Evolutionary conservation across 202 grass and related monocot species (phyloP).

Genomic region (Panicum virgatum): DNA sequence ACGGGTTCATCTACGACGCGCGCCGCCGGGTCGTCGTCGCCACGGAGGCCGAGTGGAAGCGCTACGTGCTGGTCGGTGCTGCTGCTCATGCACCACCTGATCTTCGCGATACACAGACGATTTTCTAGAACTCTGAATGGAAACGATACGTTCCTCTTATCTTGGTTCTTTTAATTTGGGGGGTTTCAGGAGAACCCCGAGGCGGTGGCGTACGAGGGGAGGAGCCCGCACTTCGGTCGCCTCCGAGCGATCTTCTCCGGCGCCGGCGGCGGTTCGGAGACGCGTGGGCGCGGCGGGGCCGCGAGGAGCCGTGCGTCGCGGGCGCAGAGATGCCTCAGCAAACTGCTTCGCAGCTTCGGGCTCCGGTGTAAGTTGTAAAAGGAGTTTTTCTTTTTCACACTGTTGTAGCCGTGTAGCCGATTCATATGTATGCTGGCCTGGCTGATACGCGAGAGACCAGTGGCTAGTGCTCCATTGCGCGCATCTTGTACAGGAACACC

Average conservation of each 20-base stretch:
- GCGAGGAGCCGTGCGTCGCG: not conserved
- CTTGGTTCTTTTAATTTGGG: too few relatives aligned
- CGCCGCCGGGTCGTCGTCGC: slow-evolving; percentile 45
- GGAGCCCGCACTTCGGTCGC: slow-evolving; percentile 8
- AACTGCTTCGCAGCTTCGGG: slow-evolving; percentile 41
- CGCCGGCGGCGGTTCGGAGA: not conserved
- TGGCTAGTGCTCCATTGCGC: too few relatives aligned
- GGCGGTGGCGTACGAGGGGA: slow-evolving; percentile 29
- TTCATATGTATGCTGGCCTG: too few relatives aligned
- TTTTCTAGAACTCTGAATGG: not conserved
- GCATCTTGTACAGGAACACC: too few relatives aligned
- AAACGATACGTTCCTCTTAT: not conserved
- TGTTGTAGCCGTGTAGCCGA: too few relatives aligned
- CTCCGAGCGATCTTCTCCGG: slow-evolving; percentile 32
- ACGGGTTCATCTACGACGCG: slow-evolving; percentile 29
- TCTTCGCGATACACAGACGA: not conserved
- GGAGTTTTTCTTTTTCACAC: too few relatives aligned
- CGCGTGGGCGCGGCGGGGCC: not conserved
- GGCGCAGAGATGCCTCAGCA: slow-evolving; percentile 31
- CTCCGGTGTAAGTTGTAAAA: slow-evolving; percentile 10
- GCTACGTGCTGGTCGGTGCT: slow-evolving; percentile 19
- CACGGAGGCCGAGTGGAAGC: slow-evolving; percentile 35
- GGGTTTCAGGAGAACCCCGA: slow-evolving; percentile 38
- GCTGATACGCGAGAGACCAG: too few relatives aligned
- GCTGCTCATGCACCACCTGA: not conserved